phyloP scores from a whole-genome alignment of 352 stramenopile genomes.

The Peronosclerospora sorghi region DNA sequence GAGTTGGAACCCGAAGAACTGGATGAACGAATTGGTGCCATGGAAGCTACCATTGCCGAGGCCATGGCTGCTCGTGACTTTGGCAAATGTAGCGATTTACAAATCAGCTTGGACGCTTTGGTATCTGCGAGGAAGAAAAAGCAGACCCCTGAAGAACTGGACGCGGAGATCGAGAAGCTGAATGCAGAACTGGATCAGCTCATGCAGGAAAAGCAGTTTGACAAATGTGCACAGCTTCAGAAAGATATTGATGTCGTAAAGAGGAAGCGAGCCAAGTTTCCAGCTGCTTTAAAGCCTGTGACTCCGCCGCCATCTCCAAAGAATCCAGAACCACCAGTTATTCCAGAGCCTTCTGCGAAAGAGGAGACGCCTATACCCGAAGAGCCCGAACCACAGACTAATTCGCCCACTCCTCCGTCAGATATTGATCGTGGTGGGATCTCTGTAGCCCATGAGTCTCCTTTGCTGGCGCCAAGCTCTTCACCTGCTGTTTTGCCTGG shows the following conservation, averaged over 20 bases:
- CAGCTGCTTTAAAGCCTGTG: slow-evolving; percentile 16
- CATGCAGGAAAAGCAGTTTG: slow-evolving; percentile 80
- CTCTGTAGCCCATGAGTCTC: slow-evolving; percentile 3
- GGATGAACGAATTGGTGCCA: slow-evolving; percentile 60
- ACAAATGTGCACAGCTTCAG: slow-evolving; percentile 79
- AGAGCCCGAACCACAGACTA: slow-evolving; percentile 8
- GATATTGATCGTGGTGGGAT: slow-evolving; percentile 24
- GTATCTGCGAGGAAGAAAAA: slow-evolving; percentile 76
- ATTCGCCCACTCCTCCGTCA: slow-evolving; percentile 17
- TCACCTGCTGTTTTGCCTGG: slow-evolving; percentile 41
- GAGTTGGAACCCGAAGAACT: slow-evolving; percentile 77
- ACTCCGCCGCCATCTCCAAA: slow-evolving; percentile 23
- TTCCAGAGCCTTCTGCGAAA: slow-evolving; percentile 16
- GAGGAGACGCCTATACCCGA: slow-evolving; percentile 8
- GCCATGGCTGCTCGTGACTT: slow-evolving; percentile 77
- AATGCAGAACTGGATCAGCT: slow-evolving; percentile 49
- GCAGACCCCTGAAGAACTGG: slow-evolving; percentile 73
- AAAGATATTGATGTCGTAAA: slow-evolving; percentile 77
- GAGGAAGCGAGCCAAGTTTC: slow-evolving; percentile 52
- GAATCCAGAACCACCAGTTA: slow-evolving; percentile 19
- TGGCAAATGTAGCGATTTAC: slow-evolving; percentile 59
- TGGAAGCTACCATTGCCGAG: slow-evolving; percentile 57
- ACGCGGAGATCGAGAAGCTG: slow-evolving; percentile 63
- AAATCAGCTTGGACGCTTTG: slow-evolving; percentile 55
- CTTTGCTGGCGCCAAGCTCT: slow-evolving; percentile 25